phyloP scores from a whole-genome alignment of 2,329 filamentous ascomycete genomes.

The Venturia asperata region DNA sequence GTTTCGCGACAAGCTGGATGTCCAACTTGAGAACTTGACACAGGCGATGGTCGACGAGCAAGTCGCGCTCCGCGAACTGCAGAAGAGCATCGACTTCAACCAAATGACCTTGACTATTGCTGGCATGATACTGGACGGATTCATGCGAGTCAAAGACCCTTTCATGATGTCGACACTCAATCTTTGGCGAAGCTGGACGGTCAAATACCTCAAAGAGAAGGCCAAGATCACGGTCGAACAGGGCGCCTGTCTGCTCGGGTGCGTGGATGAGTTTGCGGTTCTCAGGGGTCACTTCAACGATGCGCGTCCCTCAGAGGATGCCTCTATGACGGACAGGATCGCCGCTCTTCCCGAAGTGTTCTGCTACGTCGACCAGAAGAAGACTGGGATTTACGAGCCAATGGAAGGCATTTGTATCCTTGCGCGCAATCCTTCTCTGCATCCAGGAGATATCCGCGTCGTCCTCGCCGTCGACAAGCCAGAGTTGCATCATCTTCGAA shows the following conservation, averaged over 20 bases:
- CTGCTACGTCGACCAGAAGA: slow-evolving; percentile 60
- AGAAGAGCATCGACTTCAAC: slow-evolving; percentile 76
- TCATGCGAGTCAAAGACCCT: slow-evolving; percentile 67
- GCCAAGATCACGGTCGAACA: slow-evolving; percentile 70
- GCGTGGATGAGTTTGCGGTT: slow-evolving; percentile 74
- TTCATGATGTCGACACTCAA: slow-evolving; percentile 73
- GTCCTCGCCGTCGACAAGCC: slow-evolving; percentile 74
- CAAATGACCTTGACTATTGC: slow-evolving; percentile 69
- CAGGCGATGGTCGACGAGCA: slow-evolving; percentile 59
- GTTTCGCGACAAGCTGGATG: slow-evolving; percentile 60
- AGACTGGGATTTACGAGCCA: slow-evolving; percentile 51
- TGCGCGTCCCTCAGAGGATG: slow-evolving; percentile 34
- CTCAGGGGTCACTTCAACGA: slow-evolving; percentile 63
- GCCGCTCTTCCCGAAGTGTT: slow-evolving; percentile 75
- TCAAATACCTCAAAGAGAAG: slow-evolving; percentile 89
- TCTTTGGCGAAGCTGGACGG: slow-evolving; percentile 81
- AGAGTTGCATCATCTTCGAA: slow-evolving; percentile 65
- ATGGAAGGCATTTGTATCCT: slow-evolving; percentile 74
- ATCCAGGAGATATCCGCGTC: slow-evolving; percentile 84
- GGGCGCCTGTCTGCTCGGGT: slow-evolving; percentile 82
- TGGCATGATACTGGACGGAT: slow-evolving; percentile 69
- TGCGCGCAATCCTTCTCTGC: slow-evolving; percentile 86
- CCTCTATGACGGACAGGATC: slow-evolving; percentile 37
- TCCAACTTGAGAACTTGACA: slow-evolving; percentile 62
- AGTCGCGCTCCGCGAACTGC: slow-evolving; percentile 61